phyloP scores from a whole-genome alignment of 2,329 filamentous ascomycete genomes.

The Beauveria asiatica region DNA sequence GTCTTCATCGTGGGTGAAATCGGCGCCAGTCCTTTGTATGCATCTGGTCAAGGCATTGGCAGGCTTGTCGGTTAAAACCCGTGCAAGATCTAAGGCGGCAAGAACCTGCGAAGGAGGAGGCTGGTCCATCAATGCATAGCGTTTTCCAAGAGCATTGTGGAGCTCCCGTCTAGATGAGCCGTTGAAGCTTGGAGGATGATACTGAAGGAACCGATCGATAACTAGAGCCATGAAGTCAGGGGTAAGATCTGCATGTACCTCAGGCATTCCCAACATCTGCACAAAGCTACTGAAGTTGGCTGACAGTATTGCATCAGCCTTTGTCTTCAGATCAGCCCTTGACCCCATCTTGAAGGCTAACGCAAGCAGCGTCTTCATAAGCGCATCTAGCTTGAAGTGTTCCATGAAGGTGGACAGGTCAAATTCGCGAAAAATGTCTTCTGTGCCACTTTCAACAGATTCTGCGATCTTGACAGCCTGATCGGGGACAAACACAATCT shows the following conservation, averaged over 20 bases:
- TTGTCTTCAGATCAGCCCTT: conserved; percentile 74
- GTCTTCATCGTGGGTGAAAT: conserved; percentile 69
- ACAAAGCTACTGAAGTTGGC: conserved; percentile 72
- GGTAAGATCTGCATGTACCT: conserved; percentile 56
- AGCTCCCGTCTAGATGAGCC: conserved; percentile 64
- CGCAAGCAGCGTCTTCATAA: conserved; percentile 80
- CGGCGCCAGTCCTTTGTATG: conserved; percentile 66
- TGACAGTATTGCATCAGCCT: conserved; percentile 86
- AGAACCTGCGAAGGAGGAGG: conserved; percentile 63
- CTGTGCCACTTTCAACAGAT: conserved; percentile 80
- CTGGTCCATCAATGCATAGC: conserved; percentile 57
- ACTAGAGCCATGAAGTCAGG: conserved; percentile 68
- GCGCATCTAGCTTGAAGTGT: conserved; percentile 85
- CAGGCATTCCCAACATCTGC: conserved; percentile 61
- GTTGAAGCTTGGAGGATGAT: conserved; percentile 79
- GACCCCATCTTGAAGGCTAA: conserved; percentile 80
- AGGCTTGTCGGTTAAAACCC: conserved; percentile 52
- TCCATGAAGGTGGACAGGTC: conserved; percentile 93
- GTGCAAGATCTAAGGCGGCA: conserved; percentile 59
- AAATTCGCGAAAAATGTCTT: conserved; percentile 92
- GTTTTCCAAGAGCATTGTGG: conserved; percentile 54
- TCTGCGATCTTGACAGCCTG: conserved; percentile 90
- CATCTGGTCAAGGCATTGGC: conserved; percentile 51
- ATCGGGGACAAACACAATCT: conserved; percentile 69
- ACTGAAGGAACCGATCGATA: conserved; percentile 78